phyloP scores from a whole-genome alignment of 805 yeast genomes.

The Yarrowia sp. region DNA sequence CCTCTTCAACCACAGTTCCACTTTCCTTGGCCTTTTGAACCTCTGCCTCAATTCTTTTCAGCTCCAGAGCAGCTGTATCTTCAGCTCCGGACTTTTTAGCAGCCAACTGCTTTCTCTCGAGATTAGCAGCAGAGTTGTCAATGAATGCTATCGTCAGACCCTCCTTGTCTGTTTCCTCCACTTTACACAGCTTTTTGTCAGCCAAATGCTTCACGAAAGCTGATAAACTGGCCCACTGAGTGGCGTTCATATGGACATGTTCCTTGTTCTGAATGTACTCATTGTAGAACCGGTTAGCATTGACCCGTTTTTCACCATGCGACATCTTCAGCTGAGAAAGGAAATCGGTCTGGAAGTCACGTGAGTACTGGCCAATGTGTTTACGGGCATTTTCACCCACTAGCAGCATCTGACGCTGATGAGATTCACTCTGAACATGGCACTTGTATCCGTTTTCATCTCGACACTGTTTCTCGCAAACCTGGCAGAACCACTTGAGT shows the following conservation, averaged over 20 bases:
- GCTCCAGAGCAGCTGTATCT: conserved; percentile 19
- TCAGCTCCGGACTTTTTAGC: conserved; percentile 1
- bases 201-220: conserved; percentile 70
- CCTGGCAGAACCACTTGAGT: conserved; percentile 84
- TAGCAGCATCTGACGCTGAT: conserved; percentile 62
- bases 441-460: conserved; percentile 96
- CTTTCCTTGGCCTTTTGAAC: conserved; percentile 7
- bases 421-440: conserved; percentile 85
- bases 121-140: conserved; percentile 61
- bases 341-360: conserved; percentile 68
- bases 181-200: conserved; percentile 61
- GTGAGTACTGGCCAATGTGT: conserved; percentile 63
- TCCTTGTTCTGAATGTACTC: conserved; percentile 83
- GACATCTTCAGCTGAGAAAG: conserved; percentile 63
- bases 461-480: conserved; percentile 91
- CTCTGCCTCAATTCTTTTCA: conserved; percentile 23
- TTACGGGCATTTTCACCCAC: conserved; percentile 54
- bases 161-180: conserved; percentile 53
- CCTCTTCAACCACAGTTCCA: conserved; percentile 3
- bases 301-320: conserved; percentile 83
- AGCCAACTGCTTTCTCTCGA: conserved; percentile 51
- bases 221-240: conserved; percentile 75
- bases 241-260: conserved; percentile 91
- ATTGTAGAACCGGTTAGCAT: conserved; percentile 87
- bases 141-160: conserved; percentile 59